Evolutionary conservation across 2,329 filamentous ascomycete species (phyloP), one percentile per base, ranked within the genome.

Genomic region (Capronia epimyces): DNA sequence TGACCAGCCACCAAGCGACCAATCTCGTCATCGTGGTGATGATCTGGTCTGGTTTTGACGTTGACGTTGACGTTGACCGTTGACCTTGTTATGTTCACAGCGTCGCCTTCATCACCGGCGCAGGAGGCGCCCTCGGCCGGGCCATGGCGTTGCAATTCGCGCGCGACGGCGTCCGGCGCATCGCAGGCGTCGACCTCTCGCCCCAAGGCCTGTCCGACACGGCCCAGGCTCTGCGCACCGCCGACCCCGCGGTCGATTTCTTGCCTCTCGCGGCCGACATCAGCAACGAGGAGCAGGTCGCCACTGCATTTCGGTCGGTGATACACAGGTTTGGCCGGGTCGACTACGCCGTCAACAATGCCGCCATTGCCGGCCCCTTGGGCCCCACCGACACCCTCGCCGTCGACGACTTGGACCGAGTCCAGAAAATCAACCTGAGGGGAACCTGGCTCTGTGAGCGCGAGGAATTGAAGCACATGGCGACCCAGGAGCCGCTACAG

Each of bases 301-400:
- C 34, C 15, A 24, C 32, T 27, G 24, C 29, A 29, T 48, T 48
- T 15, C n/a, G 24, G 43, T 34, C 29, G n/a, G 21, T 27, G 4
- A 7, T 46, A 2, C 18, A 22, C n/a, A 31, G 18, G 22, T 77
- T 77, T 52, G 65, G 65, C 0, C 71, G 78, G 5, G 61, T 82
- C 2, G 78, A 81, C 59, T 81, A 81, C 60, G 73, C 71, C 0
- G 73, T 81, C 9, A 77, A 76, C 50, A 79, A 77, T 46, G 79
- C 78, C 0, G 79, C 78, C 0, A 70, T 81, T 2, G 59, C 76
- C 1, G 73, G 73, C 2, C 63, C 66, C 2, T 63, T 67, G 6
- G 64, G 69, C 31, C 67, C 70, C 13, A 72, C 74, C 0, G 58
- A 69, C 24, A 76, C 81, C 40, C 76, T 71, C n/a, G 61, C 69